Percentiles rank a stretch among this genome's conserved stretches.
Conservation (phyloP, 805 yeast genomes). For the Candida palmyrensis region DNA sequence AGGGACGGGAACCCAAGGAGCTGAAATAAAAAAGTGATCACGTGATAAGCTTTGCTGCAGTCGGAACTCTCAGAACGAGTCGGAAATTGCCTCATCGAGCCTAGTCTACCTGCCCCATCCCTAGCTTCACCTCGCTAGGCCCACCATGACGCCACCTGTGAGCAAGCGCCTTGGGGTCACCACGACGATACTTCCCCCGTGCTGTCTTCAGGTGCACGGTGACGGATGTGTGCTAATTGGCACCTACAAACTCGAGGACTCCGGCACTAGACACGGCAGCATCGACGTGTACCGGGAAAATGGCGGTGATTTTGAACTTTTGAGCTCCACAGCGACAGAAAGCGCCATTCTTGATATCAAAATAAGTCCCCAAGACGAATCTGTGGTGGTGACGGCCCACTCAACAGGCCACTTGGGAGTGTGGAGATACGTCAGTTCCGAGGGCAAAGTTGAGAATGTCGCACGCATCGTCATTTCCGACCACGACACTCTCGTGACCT, state of each 20-base stretch:
- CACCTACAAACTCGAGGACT: conserved; percentile 66
- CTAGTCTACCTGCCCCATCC: no score
- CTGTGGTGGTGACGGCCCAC: conserved; percentile 58
- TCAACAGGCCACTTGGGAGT: conserved; percentile 70
- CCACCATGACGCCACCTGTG: no score
- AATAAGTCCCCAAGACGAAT: conserved; percentile 49
- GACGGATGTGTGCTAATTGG: conserved; percentile 59
- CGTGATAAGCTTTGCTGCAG: no score
- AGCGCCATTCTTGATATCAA: conserved; percentile 79
- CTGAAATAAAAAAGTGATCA: no score
- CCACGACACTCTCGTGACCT: conserved; percentile 51
- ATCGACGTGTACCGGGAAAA: conserved; percentile 36
- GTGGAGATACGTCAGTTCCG: conserved; percentile 42
- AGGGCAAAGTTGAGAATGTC: conserved; percentile 1
- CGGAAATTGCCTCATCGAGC: no score
- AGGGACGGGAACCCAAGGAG: not conserved
- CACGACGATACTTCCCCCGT: conserved; percentile 69
- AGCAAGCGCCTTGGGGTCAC: conserved; percentile 22
- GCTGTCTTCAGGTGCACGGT: conserved; percentile 57
- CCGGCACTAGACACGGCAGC: conserved; percentile 61
- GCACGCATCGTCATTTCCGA: conserved; percentile 43
- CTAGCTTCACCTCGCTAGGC: no score
- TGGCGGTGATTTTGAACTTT: conserved; percentile 12
- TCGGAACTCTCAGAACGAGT: no score
- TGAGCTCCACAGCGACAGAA: conserved; percentile 28